phyloP scores from a whole-genome alignment of 129 eudicot genomes.

The Erigeron canadensis region DNA sequence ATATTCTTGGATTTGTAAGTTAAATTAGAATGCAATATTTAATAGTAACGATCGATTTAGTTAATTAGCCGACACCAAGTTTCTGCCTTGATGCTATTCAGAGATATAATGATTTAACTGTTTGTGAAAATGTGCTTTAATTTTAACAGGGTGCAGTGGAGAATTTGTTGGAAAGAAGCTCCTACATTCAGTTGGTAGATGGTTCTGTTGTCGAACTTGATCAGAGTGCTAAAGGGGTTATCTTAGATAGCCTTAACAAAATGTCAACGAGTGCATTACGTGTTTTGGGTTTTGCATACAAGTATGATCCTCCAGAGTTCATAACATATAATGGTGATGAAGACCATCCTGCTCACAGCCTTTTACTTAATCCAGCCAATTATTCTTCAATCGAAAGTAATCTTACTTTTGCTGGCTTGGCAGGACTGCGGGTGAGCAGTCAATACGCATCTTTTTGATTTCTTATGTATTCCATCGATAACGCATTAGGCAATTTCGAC shows the following conservation, averaged over 20 bases:
- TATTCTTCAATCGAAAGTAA: conserved; percentile 82
- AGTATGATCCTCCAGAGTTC: conserved; percentile 71
- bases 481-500: too few relatives aligned
- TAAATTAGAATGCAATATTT: too few relatives aligned
- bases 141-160: conserved; percentile 93
- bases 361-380: conserved; percentile 69
- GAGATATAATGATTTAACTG: too few relatives aligned
- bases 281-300: conserved; percentile 94
- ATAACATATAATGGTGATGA: conserved; percentile 75
- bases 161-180: conserved; percentile 83
- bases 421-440: conserved; percentile 84
- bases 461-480: neutral
- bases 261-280: conserved; percentile 78
- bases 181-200: conserved; percentile 68
- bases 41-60: too few relatives aligned
- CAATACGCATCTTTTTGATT: neutral
- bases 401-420: conserved; percentile 79
- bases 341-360: conserved; percentile 82
- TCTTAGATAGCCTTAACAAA: conserved; percentile 65
- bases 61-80: too few relatives aligned
- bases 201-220: conserved; percentile 81
- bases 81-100: too few relatives aligned
- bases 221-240: conserved; percentile 37
- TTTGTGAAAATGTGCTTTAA: neutral
- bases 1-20: too few relatives aligned